Evolutionary conservation across 495 filamentous ascomycete species (phyloP).

Genomic region (Penicillium parvum): DNA sequence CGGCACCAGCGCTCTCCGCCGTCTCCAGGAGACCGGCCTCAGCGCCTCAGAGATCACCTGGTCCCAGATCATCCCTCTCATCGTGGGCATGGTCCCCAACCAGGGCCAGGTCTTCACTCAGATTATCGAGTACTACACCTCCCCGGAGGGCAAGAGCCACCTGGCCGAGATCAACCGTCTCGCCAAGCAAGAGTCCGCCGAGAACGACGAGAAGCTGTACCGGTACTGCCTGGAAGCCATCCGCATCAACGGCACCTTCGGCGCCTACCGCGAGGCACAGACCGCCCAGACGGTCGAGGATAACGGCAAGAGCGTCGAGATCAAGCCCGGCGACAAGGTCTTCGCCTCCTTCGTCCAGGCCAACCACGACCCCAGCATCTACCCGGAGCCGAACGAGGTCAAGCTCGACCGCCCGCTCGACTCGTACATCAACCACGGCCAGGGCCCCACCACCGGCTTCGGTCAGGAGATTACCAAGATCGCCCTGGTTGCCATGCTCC

Average conservation of each 20-base stretch:
- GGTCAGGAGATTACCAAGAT: slow-evolving; percentile 57
- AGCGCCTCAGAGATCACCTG: slow-evolving; percentile 67
- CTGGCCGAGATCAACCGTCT: slow-evolving; percentile 55
- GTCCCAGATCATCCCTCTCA: slow-evolving; percentile 62
- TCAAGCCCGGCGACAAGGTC: slow-evolving; percentile 50
- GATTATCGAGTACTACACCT: slow-evolving; percentile 75
- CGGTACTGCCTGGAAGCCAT: slow-evolving; percentile 52
- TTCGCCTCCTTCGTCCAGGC: slow-evolving; percentile 45
- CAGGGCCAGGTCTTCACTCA: slow-evolving; percentile 73
- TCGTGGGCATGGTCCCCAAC: slow-evolving; percentile 59
- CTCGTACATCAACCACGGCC: slow-evolving; percentile 63
- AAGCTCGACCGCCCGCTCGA: slow-evolving; percentile 63
- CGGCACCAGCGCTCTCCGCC: slow-evolving; percentile 65
- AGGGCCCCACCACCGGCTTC: slow-evolving; percentile 58
- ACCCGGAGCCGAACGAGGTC: slow-evolving; percentile 65
- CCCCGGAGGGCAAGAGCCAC: slow-evolving; percentile 49
- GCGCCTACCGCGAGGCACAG: slow-evolving; percentile 50
- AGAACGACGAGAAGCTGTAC: slow-evolving; percentile 47
- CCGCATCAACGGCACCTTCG: slow-evolving; percentile 57
- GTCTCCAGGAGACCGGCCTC: slow-evolving; percentile 61
- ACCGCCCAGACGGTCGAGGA: slow-evolving; percentile 46
- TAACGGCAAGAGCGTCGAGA: slow-evolving; percentile 43
- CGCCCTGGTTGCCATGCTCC: slow-evolving; percentile 62
- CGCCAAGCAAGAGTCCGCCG: slow-evolving; percentile 42
- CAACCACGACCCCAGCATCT: slow-evolving; percentile 55